A percentile compares a stretch with the other conserved stretches of the same genome.
Conservation (phyloP, 495 filamentous ascomycete genomes). For the Tuber indicum region DNA sequence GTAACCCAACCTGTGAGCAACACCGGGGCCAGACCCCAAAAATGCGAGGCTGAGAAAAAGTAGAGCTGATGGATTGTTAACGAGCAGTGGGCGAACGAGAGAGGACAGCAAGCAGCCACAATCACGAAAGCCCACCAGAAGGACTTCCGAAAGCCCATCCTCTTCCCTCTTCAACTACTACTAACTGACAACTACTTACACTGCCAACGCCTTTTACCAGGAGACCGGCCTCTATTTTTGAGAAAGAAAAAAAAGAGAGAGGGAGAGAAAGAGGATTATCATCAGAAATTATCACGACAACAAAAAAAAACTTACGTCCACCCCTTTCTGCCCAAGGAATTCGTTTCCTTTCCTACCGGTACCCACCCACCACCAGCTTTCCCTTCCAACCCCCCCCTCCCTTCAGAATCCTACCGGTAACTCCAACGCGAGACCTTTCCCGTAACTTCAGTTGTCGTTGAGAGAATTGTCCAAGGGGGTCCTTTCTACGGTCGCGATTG, state of each 20-base stretch:
- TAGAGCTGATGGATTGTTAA: constrained; percentile 35
- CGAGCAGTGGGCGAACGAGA: constrained; percentile 26
- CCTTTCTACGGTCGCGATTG: constrained; percentile 1
- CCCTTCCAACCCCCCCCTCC: neutral
- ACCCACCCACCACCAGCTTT: neutral
- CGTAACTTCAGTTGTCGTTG: constrained; percentile 3
- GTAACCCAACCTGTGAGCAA: neutral
- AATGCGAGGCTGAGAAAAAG: constrained; percentile 34
- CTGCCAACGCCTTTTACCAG: constrained; percentile 6
- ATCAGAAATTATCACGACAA: neutral
- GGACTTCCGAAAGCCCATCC: constrained; percentile 35
- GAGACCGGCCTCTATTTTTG: neutral
- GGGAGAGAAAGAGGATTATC: neutral
- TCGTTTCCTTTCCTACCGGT: neutral
- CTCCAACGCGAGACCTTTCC: neutral
- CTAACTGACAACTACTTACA: constrained; percentile 26
- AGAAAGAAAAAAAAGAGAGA: too few relatives aligned
- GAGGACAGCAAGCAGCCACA: constrained; percentile 26
- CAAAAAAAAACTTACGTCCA: neutral
- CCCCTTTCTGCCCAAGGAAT: neutral
- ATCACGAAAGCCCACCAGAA: constrained; percentile 29
- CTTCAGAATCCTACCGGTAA: constrained; percentile 1
- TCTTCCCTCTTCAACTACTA: constrained; percentile 19
- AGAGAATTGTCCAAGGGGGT: neutral
- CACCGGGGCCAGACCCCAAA: neutral